These are phyloP conservation scores for Diversispora epigaea DNA, from an alignment of 192 early-diverging fungal genomes.

Conservation along the genomic window DNA sequence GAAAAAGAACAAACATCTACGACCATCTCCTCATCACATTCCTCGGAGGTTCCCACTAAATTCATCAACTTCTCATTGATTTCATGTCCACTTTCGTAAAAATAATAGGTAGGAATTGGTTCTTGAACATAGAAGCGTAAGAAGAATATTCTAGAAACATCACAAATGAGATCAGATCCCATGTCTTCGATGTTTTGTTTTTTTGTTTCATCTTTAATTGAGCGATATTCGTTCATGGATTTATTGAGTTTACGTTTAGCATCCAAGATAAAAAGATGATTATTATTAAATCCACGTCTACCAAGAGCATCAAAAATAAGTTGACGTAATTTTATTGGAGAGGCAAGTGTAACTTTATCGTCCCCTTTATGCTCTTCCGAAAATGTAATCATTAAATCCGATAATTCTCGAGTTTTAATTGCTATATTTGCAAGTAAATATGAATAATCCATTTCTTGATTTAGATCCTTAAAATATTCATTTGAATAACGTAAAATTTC, in stretches of 20 bases:
- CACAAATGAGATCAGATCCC: neutral
- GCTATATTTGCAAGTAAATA: neutral
- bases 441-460: neutral
- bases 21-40: neutral
- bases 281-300: neutral
- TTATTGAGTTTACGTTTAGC: neutral
- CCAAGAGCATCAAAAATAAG: conserved; percentile 8
- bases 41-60: neutral
- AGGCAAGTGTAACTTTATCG: neutral
- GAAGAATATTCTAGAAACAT: neutral
- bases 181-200: neutral
- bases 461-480: no score
- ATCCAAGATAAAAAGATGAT: neutral
- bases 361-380: neutral
- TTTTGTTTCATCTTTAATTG: neutral
- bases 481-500: neutral
- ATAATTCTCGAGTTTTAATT: neutral
- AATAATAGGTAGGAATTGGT: neutral
- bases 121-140: neutral
- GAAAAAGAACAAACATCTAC: conserved; percentile 9
- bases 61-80: neutral
- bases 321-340: conserved; percentile 27
- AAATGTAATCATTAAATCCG: neutral
- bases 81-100: neutral
- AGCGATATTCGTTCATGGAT: neutral